These are phyloP conservation scores for Pestalotiopsis sp. DNA, from an alignment of 2,329 filamentous ascomycete genomes.

Conservation along the genomic window DNA sequence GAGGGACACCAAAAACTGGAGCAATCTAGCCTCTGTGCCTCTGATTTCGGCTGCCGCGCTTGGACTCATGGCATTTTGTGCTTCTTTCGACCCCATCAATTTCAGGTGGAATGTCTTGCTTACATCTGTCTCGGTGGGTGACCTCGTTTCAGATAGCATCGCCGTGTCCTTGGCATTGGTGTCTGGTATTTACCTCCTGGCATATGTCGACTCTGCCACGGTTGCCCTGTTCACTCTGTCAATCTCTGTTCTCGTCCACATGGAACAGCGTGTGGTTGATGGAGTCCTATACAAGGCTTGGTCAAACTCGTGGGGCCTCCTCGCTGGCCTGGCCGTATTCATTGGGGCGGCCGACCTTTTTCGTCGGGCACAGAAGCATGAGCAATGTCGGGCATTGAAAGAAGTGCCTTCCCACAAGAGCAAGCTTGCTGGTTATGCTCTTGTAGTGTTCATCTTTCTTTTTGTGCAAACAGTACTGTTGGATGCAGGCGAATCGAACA, in stretches of 20 bases:
- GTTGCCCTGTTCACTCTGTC: constrained; percentile 29
- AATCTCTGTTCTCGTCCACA: constrained; percentile 27
- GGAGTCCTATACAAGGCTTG: constrained; percentile 25
- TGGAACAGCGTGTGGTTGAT: constrained; percentile 25
- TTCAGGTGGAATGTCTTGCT: constrained; percentile 34
- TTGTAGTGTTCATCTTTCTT: constrained; percentile 23
- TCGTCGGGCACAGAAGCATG: constrained; percentile 18
- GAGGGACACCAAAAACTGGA: constrained; percentile 26
- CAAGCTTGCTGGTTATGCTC: constrained; percentile 21
- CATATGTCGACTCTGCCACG: constrained; percentile 27
- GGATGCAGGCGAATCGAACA: constrained; percentile 15
- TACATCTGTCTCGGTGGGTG: constrained; percentile 27
- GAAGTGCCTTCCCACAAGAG: constrained; percentile 21
- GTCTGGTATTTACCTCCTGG: constrained; percentile 30
- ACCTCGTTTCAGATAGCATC: constrained; percentile 33
- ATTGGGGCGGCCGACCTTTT: constrained; percentile 26
- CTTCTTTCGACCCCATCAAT: constrained; percentile 29
- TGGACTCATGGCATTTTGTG: constrained; percentile 29
- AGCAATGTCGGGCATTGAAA: constrained; percentile 11
- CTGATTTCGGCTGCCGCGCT: constrained; percentile 27
- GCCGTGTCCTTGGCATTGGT: constrained; percentile 26
- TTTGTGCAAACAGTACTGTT: constrained; percentile 22
- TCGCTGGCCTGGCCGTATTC: constrained; percentile 24
- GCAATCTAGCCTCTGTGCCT: constrained; percentile 22
- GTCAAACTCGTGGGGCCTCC: constrained; percentile 25